Conservation (phyloP, 371 early-diverging fungal genomes). For the Zopfochytrium polystomum region DNA sequence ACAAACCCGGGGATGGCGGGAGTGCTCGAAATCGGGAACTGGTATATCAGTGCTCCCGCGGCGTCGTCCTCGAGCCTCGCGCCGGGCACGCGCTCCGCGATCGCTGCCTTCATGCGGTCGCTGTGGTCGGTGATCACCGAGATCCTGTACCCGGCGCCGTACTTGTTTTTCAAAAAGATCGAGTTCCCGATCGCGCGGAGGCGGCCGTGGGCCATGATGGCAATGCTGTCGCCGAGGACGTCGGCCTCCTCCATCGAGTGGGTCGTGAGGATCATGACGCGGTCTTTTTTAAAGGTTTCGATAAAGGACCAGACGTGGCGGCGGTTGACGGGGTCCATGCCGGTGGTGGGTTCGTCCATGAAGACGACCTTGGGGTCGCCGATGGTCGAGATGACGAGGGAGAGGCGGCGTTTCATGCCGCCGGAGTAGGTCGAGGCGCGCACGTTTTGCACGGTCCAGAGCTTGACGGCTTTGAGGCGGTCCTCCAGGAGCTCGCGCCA, state of each 20-base stretch:
- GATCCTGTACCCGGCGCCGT: slow-evolving; percentile 61
- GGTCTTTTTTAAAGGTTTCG: slow-evolving; percentile 64
- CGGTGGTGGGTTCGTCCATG: too few relatives aligned
- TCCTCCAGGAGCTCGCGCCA: slow-evolving; percentile 46
- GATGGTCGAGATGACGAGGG: slow-evolving; percentile 70
- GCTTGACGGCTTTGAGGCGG: slow-evolving; percentile 54
- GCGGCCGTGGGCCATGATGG: slow-evolving; percentile 68
- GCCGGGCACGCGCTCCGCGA: slow-evolving; percentile 41
- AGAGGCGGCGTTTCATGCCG: slow-evolving; percentile 71
- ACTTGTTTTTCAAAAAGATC: slow-evolving; percentile 63
- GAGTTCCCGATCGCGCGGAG: slow-evolving; percentile 63
- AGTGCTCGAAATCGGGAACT: slow-evolving; percentile 43
- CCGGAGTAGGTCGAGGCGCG: slow-evolving; percentile 62
- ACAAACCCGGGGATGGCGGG: slow-evolving; percentile 51
- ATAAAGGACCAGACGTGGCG: slow-evolving; percentile 71
- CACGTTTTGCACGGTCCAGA: slow-evolving; percentile 52
- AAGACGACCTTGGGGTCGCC: slow-evolving; percentile 71
- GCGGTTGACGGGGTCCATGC: slow-evolving; percentile 70
- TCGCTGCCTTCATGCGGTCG: slow-evolving; percentile 40
- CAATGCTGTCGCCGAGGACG: slow-evolving; percentile 64
- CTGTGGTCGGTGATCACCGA: slow-evolving; percentile 39
- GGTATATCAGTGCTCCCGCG: slow-evolving; percentile 61
- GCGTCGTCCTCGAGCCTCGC: slow-evolving; percentile 60
- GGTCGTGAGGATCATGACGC: slow-evolving; percentile 67
- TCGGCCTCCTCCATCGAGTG: slow-evolving; percentile 79